Evolutionary conservation across 164 flowering plant genomes (phyloP).

Genomic region (Nymphaea colorata): DNA sequence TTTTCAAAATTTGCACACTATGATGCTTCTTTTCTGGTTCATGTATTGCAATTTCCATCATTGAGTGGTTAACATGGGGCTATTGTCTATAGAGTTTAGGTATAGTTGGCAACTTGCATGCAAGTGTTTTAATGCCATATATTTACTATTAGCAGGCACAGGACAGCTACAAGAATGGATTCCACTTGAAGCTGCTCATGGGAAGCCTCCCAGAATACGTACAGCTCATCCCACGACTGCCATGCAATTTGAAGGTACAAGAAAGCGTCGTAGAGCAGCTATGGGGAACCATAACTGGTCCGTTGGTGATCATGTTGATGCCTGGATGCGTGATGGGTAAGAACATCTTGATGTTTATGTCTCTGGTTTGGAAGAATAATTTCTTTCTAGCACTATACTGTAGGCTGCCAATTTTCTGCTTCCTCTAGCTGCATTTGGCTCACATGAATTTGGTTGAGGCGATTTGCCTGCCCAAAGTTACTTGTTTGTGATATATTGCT

Average conservation of each 20-base stretch:
- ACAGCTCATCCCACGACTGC: slow-evolving; percentile 54
- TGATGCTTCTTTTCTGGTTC: not conserved
- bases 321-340: slow-evolving; percentile 69
- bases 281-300: slow-evolving; percentile 56
- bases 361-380: not conserved
- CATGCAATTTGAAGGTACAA: slow-evolving; percentile 51
- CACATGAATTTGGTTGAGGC: too few relatives aligned
- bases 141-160: slow-evolving; percentile 13
- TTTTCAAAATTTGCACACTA: not conserved
- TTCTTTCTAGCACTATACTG: not conserved
- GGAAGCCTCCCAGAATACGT: slow-evolving; percentile 55
- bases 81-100: not conserved
- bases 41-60: not conserved
- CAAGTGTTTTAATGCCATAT: not conserved
- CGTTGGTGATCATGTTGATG: slow-evolving; percentile 93
- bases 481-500: too few relatives aligned
- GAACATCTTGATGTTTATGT: slow-evolving; percentile 1
- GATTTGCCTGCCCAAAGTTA: too few relatives aligned
- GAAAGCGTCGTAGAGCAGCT: slow-evolving; percentile 75
- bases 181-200: slow-evolving; percentile 38
- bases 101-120: not conserved
- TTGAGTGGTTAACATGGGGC: not conserved
- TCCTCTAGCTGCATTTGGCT: too few relatives aligned
- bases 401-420: too few relatives aligned
- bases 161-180: slow-evolving; percentile 70